Evolutionary conservation across 805 yeast species (phyloP).

Genomic region (Pichia ethanolica): DNA sequence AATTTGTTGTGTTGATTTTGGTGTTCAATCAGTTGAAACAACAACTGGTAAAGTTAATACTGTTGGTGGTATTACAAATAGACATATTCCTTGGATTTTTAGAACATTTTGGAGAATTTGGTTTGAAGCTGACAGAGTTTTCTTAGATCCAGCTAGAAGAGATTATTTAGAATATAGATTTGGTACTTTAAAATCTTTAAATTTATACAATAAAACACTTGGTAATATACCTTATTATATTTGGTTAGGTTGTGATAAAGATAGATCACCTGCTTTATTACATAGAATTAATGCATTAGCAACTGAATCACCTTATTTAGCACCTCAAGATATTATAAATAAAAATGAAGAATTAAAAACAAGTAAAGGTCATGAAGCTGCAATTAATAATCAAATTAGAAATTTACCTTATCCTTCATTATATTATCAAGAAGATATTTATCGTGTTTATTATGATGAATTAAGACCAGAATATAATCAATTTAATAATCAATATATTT

Average conservation of each 20-base stretch:
- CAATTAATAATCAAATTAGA: constrained; percentile 50
- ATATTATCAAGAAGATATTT: constrained; percentile 68
- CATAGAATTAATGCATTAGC: constrained; percentile 61
- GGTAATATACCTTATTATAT: constrained; percentile 79
- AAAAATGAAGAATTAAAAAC: constrained; percentile 30
- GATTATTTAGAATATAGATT: constrained; percentile 76
- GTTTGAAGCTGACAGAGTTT: constrained; percentile 81
- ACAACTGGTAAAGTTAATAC: constrained; percentile 64
- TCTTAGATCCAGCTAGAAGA: constrained; percentile 72
- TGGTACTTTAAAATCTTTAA: constrained; percentile 72
- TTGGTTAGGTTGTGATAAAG: constrained; percentile 73
- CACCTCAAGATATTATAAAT: constrained; percentile 38
- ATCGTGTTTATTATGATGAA: constrained; percentile 79
- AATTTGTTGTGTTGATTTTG: constrained; percentile 70
- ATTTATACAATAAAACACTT: constrained; percentile 53
- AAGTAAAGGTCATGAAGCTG: constrained; percentile 75
- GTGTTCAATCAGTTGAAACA: constrained; percentile 62
- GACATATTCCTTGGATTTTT: constrained; percentile 70
- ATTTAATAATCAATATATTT: constrained; percentile 72
- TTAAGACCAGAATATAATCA: constrained; percentile 58
- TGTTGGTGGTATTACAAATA: constrained; percentile 61
- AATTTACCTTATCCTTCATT: constrained; percentile 73
- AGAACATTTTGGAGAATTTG: constrained; percentile 82
- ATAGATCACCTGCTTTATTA: constrained; percentile 39
- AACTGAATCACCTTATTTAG: constrained; percentile 75